These are phyloP conservation scores for Amaranthus hypochondriacus DNA, from an alignment of 148 eudicot species.

Conservation along the genomic window DNA sequence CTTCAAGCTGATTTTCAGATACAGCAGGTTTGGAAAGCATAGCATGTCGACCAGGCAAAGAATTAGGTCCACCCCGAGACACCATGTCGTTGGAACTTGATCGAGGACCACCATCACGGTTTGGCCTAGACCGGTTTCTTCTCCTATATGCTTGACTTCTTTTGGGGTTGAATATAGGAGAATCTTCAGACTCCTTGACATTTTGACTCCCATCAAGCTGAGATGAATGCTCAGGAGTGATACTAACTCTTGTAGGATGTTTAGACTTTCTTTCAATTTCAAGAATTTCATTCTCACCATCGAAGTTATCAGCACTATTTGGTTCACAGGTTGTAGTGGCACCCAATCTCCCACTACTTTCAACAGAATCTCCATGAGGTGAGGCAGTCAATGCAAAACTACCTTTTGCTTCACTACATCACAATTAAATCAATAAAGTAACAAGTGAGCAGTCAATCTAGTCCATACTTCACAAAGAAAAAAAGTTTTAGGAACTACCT, in stretches of 20 bases:
- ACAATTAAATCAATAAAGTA: constrained; percentile 8
- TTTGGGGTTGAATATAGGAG: constrained; percentile 55
- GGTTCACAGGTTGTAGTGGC: constrained; percentile 63
- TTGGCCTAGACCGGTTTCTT: constrained; percentile 63
- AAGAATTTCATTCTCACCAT: constrained; percentile 58
- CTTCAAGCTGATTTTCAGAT: constrained; percentile 41
- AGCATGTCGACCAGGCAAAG: constrained; percentile 43
- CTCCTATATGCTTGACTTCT: constrained; percentile 73
- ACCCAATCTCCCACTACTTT: constrained; percentile 83
- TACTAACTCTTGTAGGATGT: constrained; percentile 37
- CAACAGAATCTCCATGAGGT: constrained; percentile 88
- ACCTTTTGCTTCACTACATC: constrained; percentile 82
- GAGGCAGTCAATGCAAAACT: constrained; percentile 80
- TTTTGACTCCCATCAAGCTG: constrained; percentile 45
- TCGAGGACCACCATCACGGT: constrained; percentile 66
- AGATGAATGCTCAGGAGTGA: constrained; percentile 53
- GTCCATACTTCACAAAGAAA: not conserved
- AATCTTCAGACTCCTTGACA: constrained; percentile 57
- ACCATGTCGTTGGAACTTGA: constrained; percentile 53
- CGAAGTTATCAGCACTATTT: constrained; percentile 91
- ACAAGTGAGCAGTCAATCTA: constrained; percentile 7
- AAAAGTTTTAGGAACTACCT: constrained; percentile 35
- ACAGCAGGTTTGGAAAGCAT: constrained; percentile 29
- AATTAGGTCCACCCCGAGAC: constrained; percentile 44
- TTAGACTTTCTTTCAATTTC: constrained; percentile 43